Evolutionary conservation across 2,329 filamentous ascomycete genomes (phyloP), one percentile per base, ranked within the genome.

Genomic region (Blumeria graminis): DNA sequence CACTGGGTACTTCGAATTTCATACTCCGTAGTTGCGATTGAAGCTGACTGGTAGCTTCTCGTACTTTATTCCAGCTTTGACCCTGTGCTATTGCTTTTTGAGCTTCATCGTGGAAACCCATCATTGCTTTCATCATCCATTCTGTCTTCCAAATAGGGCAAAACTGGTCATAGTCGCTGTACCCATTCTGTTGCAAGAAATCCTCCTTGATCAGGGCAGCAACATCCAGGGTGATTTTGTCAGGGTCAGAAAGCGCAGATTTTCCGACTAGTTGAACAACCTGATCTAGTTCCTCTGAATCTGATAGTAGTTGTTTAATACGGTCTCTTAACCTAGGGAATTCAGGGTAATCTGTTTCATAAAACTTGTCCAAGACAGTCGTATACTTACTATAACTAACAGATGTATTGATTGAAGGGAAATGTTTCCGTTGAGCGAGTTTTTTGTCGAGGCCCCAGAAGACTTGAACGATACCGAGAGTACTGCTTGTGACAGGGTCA

Each of bases 381-480:
- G 83, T 93, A 74, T 98, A 98, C 75, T 98, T 98, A 77, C 82
- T 90, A 80, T 98, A 98, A 62, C 87, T 94, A 62, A 86, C 74
- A 18, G 81, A 80, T 8, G 92, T 96, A 76, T 98, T 98, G 75
- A 98, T 89, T 35, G 89, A 95, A 6, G 92, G 92, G 77, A 98
- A 98, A 72, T 98, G 92, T 74, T 98, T 98, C 65, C 92, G 83
- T 73, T 96, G 92, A 22, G 92, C 92, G 59, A 98, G 82, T 76
- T 96, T 96, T 83, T 98, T 96, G 76, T 98, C 92, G 55, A 96
- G 78, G 77, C 92, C 92, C 92, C 92, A 98, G 75, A 98, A 98
- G 63, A 98, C 92, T 70, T 98, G 92, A 66, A 98, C 92, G 67
- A 98, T 98, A 78, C 85, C 80, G 52, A 98, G 81, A 18, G 92